Percentiles rank a stretch among this genome's conserved stretches.
Evolutionary conservation across 31 red algal genomes (phyloP).

Genomic region (Porphyra umbilicalis): DNA sequence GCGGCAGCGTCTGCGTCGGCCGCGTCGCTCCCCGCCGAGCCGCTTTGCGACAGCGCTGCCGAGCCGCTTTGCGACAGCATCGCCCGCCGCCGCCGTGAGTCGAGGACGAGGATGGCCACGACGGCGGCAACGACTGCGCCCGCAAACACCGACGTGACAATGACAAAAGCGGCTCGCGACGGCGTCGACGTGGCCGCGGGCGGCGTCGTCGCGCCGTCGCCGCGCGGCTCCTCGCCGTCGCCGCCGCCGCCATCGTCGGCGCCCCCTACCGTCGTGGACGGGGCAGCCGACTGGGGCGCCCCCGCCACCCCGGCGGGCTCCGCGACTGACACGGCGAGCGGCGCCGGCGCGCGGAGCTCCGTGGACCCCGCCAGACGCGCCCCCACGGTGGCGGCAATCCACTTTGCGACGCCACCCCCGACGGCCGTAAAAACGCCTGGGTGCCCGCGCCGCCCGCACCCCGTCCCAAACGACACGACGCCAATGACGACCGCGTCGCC

Average conservation of each 20-base stretch:
- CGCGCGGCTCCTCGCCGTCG: background rate
- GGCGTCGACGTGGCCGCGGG: background rate
- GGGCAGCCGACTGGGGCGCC: background rate
- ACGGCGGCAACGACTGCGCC: background rate
- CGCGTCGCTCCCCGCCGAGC: background rate
- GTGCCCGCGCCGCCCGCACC: background rate
- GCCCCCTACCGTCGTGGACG: background rate
- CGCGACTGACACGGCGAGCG: background rate
- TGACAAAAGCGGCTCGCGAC: background rate
- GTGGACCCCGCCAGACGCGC: background rate
- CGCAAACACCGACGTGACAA: background rate
- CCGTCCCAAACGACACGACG: background rate
- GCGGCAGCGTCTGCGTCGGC: background rate
- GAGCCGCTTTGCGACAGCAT: background rate
- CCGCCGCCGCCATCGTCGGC: background rate
- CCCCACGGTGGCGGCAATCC: background rate
- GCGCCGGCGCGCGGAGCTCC: background rate
- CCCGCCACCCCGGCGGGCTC: too few species aligned
- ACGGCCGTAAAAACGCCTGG: background rate
- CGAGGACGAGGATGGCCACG: background rate
- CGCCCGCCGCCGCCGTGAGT: background rate
- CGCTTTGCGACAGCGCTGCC: too few species aligned
- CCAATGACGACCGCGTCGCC: background rate
- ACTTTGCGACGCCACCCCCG: background rate
- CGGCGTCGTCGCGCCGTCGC: background rate